Evolutionary conservation across 495 filamentous ascomycete genomes (phyloP).

Genomic region (Xylaria intraflava): DNA sequence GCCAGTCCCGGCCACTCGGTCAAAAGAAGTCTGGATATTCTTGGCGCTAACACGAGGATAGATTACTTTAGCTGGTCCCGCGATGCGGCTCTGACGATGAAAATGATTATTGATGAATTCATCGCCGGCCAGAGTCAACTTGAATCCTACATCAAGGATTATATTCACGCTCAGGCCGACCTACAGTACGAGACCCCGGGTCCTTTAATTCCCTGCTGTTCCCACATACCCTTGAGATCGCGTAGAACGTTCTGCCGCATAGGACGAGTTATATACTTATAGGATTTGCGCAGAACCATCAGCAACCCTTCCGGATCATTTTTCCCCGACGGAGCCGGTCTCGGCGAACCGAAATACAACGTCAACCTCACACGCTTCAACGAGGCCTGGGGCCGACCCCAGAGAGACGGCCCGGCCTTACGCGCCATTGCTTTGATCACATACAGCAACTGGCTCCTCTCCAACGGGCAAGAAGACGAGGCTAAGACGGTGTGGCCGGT

Average conservation of each 20-base stretch:
- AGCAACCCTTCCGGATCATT: constrained; percentile 39
- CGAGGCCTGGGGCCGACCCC: constrained; percentile 56
- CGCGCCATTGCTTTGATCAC: constrained; percentile 42
- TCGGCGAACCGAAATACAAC: constrained; percentile 58
- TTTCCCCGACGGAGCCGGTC: constrained; percentile 37
- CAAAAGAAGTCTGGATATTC: background rate
- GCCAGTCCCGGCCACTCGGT: background rate
- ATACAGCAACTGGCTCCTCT: constrained; percentile 31
- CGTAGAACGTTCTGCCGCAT: background rate
- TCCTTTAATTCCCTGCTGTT: constrained; percentile 7
- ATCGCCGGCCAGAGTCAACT: constrained; percentile 19
- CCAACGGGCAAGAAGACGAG: constrained; percentile 21
- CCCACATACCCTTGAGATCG: background rate
- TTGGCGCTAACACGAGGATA: constrained; percentile 12
- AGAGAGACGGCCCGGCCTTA: constrained; percentile 55
- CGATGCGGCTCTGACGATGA: constrained; percentile 51
- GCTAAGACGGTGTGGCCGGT: constrained; percentile 44
- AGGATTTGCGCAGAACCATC: constrained; percentile 1
- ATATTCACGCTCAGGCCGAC: constrained; percentile 46
- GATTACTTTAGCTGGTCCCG: constrained; percentile 58
- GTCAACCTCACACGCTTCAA: constrained; percentile 48
- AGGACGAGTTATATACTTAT: background rate
- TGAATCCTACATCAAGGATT: constrained; percentile 43
- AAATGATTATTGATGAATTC: constrained; percentile 49
- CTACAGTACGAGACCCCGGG: constrained; percentile 43